Base-by-base conservation (phyloP, 2,329 filamentous ascomycete genomes). In the Neurospora sp. region DNA sequence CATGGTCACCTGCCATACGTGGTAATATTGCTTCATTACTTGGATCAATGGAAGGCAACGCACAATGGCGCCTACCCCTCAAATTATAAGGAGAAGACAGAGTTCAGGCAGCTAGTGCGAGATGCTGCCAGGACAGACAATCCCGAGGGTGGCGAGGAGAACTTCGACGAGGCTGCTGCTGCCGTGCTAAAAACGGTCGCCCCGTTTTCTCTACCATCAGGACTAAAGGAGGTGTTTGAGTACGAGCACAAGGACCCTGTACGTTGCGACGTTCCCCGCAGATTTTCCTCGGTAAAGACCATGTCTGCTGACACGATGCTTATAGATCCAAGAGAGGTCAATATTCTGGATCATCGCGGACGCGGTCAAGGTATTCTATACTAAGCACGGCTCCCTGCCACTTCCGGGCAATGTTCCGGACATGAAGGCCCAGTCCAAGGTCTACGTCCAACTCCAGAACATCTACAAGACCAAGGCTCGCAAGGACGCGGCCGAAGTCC, bases 1-100 rank as follows among this genome's bases (percentile, higher is more conserved):
- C 96, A 98, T 76, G 95, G 94, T 4, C 96, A 99, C 79, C 83
- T 99, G 38, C 96, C 96, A 3, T 96, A 96, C 75, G 85, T 97
- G 39, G 86, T 92, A 62, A 84, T 99, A 68, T 83, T 99, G 15
- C 83, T 98, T 38, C 86, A 97, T 77, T 96, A 92, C 78, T 85
- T 99, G 0, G 87, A 91, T 43, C 80, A 88, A 74, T 99, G 96
- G 96, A 93, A 92, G 79, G 81, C 83, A 57, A 78, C 81, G 4
- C 91, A 97, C 74, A 83, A 87, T 68, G 92, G 91, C 17, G 83
- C 86, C 39, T 82, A 87, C 43, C 96, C 96, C 4, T 83, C 83
- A 11, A 90, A 84, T 2, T 97, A 96, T 81, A 88, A 90, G 72
- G 93, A 98, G 73, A 99, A 99, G 83, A 89, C 85, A 8, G 89